These are phyloP conservation scores for Chalaropsis thielavioides DNA, from an alignment of 2,329 filamentous ascomycete genomes.

Conservation along the genomic window DNA sequence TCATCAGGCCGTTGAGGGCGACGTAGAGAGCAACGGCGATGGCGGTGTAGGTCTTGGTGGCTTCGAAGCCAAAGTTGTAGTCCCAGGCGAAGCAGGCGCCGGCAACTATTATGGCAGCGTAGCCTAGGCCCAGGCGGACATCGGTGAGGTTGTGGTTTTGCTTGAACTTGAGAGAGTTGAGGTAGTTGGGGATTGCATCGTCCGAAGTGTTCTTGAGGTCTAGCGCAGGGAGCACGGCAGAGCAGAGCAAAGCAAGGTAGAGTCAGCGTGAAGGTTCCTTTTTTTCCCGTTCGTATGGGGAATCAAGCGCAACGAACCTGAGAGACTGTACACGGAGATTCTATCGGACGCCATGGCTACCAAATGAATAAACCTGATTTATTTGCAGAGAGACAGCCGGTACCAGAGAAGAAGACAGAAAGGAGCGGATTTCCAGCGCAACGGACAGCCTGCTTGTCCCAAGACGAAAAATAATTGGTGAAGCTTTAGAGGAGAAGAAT, in stretches of 20 bases:
- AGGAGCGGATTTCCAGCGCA: background rate
- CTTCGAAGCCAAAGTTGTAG: conserved; percentile 80
- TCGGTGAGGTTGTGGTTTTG: conserved; percentile 72
- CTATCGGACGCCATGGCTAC: conserved; percentile 30
- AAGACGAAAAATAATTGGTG: background rate
- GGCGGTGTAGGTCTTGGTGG: conserved; percentile 67
- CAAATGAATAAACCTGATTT: background rate
- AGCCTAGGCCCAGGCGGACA: conserved; percentile 70
- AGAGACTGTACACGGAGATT: conserved; percentile 52
- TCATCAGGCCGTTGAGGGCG: conserved; percentile 60
- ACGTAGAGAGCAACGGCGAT: conserved; percentile 69
- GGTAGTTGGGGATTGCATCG: conserved; percentile 85
- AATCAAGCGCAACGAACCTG: conserved; percentile 31
- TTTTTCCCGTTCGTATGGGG: background rate
- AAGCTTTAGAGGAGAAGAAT: background rate
- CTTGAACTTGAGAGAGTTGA: conserved; percentile 71
- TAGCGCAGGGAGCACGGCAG: conserved; percentile 25
- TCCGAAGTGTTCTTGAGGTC: conserved; percentile 96
- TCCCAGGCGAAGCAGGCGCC: conserved; percentile 81
- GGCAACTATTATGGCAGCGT: conserved; percentile 63
- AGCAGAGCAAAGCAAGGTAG: background rate
- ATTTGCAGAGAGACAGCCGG: background rate
- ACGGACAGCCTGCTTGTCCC: background rate
- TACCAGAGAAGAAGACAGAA: background rate
- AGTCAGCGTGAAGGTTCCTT: conserved; percentile 3